Evolutionary conservation across 306 rosid species (phyloP), one percentile per base, ranked within the genome.

Genomic region (Oxytropis ochrocephala): DNA sequence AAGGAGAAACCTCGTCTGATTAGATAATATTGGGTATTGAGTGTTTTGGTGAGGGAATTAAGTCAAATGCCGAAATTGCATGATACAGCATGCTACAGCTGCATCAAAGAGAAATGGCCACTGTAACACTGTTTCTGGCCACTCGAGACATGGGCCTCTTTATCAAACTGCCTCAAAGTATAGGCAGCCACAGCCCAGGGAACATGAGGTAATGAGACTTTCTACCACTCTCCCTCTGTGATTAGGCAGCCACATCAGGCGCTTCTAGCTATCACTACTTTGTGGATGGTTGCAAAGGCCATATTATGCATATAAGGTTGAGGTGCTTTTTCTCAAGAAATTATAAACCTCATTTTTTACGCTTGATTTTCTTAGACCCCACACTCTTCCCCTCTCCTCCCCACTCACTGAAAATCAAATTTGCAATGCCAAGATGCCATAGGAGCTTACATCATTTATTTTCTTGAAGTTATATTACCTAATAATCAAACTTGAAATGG

Each of bases 371-470:
- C 54, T 58, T 47, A 61, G 50, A 61, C 33, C n/a, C 10, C 7
- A 5, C 4, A 7, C 50, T 3, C 11, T 19, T 33, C 42, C 50
- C 43, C 29, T 58, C 48, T 36, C 39, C n/a, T 0, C 14, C 49
- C 58, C n/a, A 11, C 16, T 35, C 13, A 11, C 46, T 72, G 32
- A 17, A 64, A 47, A 41, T 52, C 4, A 39, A 41, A 19, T 42
- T 78, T 65, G 50, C 60, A 46, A 27, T 53, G 44, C 33, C 38
- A 66, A 67, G 55, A 19, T 14, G 55, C 58, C 50, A 51, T 43
- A 16, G 1, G 41, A 59, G 50, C 43, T 66, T 56, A 56, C 60
- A 43, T 1, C n/a, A 39, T 50, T 57, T 67, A 21, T 59, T 72
- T 50, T 78, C 39, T 21, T 51, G 10, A 19, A 13, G 59, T 33